Evolutionary conservation across 2,329 filamentous ascomycete species (phyloP).

Genomic region (Reticulascus tulasneorum): DNA sequence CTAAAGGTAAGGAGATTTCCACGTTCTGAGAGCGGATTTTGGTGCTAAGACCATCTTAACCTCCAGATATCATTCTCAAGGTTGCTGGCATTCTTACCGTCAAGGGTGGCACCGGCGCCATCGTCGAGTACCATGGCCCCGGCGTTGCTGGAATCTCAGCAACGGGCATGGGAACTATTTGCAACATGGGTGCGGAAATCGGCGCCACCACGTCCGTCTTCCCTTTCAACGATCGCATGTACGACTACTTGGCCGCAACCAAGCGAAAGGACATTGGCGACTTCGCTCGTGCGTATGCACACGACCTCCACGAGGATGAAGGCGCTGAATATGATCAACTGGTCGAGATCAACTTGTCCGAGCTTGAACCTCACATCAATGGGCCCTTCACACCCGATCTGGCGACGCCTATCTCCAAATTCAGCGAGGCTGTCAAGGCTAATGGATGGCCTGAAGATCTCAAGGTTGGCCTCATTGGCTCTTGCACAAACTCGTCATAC

Average conservation of each 20-base stretch:
- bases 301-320: constrained; percentile 82
- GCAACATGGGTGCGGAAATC: constrained; percentile 70
- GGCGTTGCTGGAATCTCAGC: constrained; percentile 71
- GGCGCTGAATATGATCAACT: constrained; percentile 93
- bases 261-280: constrained; percentile 90
- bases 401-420: constrained; percentile 95
- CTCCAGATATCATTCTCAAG: constrained; percentile 87
- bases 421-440: constrained; percentile 87
- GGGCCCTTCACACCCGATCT: constrained; percentile 98
- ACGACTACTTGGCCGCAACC: constrained; percentile 89
- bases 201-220: constrained; percentile 91
- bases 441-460: constrained; percentile 96
- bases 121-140: constrained; percentile 72
- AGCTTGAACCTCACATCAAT: constrained; percentile 97
- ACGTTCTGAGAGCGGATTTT: background rate
- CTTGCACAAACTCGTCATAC: constrained; percentile 88
- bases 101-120: constrained; percentile 93
- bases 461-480: constrained; percentile 95
- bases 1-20: constrained; percentile 67
- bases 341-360: constrained; percentile 91
- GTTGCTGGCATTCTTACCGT: constrained; percentile 95
- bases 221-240: constrained; percentile 97
- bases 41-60: background rate
- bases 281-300: constrained; percentile 77
- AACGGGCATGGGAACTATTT: constrained; percentile 85